Percentiles rank a stretch among this genome's conserved stretches.
phyloP scores from a whole-genome alignment of 306 rosid species.

The Inga oerstediana region DNA sequence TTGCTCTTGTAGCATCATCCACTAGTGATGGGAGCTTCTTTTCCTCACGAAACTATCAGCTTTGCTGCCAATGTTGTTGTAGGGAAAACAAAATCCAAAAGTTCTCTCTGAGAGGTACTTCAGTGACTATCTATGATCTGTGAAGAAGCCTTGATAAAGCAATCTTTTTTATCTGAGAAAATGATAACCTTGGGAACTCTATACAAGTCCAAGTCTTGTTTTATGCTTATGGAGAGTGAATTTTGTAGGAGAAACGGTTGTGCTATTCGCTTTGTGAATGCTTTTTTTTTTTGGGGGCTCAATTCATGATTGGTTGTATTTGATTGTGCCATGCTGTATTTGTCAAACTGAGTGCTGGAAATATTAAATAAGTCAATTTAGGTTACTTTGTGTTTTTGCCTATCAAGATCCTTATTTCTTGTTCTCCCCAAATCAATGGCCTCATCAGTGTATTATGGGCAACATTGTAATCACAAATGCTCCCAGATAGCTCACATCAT shows the following conservation, averaged over 20 bases:
- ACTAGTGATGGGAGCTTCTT: constrained; percentile 5
- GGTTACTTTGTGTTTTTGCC: background rate
- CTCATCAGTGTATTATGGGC: background rate
- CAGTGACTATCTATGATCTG: too few relatives aligned
- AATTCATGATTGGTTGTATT: constrained; percentile 25
- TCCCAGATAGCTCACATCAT: background rate
- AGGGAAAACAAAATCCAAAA: too few relatives aligned
- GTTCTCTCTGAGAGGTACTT: too few relatives aligned
- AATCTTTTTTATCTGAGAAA: too few relatives aligned
- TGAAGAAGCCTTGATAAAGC: too few relatives aligned
- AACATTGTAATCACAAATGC: background rate
- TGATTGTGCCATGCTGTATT: background rate
- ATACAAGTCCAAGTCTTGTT: background rate
- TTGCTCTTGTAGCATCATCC: constrained; percentile 25
- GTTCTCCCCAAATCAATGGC: background rate
- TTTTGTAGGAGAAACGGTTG: constrained; percentile 16
- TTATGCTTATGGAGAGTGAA: background rate
- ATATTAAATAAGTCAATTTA: background rate
- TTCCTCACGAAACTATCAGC: background rate
- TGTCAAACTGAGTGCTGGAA: constrained; percentile 2
- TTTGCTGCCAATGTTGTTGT: background rate
- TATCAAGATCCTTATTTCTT: background rate
- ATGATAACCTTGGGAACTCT: background rate
- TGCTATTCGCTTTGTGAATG: constrained; percentile 15
- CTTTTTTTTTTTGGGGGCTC: background rate